Conservation (phyloP, 2,329 filamentous ascomycete genomes). For the Talaromyces sp. region DNA sequence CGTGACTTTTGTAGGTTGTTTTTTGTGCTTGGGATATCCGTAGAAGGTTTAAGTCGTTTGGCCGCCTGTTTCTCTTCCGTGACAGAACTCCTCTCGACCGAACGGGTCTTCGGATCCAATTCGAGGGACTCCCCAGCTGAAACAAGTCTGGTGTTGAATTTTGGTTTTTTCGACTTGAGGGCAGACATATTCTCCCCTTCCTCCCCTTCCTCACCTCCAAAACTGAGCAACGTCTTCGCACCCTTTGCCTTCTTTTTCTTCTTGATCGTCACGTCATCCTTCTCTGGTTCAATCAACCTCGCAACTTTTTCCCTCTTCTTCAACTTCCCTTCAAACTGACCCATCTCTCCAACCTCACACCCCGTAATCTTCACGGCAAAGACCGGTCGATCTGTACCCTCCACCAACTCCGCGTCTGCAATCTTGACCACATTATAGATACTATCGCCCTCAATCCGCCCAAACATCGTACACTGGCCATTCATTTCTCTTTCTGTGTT, state of each 20-base stretch:
- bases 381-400: constrained; percentile 74
- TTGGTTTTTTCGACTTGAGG: constrained; percentile 42
- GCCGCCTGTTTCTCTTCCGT: constrained; percentile 17
- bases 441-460: constrained; percentile 84
- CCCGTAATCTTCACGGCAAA: constrained; percentile 74
- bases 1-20: constrained; percentile 30
- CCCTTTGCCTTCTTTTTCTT: constrained; percentile 44
- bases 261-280: constrained; percentile 33
- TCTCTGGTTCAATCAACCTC: constrained; percentile 22
- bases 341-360: constrained; percentile 46
- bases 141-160: constrained; percentile 48
- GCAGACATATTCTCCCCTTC: constrained; percentile 31
- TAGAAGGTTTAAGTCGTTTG: constrained; percentile 36
- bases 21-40: constrained; percentile 27
- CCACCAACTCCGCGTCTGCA: constrained; percentile 77
- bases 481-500: constrained; percentile 77
- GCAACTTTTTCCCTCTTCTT: constrained; percentile 40
- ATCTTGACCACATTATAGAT: constrained; percentile 96
- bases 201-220: constrained; percentile 44
- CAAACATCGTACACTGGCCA: constrained; percentile 90
- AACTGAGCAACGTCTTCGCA: constrained; percentile 46
- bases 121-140: constrained; percentile 29
- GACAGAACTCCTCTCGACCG: background rate
- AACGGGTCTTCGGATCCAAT: constrained; percentile 16
- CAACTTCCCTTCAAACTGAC: constrained; percentile 45